phyloP scores from a whole-genome alignment of 2,329 filamentous ascomycete genomes.

The Coniochaeta sp. region DNA sequence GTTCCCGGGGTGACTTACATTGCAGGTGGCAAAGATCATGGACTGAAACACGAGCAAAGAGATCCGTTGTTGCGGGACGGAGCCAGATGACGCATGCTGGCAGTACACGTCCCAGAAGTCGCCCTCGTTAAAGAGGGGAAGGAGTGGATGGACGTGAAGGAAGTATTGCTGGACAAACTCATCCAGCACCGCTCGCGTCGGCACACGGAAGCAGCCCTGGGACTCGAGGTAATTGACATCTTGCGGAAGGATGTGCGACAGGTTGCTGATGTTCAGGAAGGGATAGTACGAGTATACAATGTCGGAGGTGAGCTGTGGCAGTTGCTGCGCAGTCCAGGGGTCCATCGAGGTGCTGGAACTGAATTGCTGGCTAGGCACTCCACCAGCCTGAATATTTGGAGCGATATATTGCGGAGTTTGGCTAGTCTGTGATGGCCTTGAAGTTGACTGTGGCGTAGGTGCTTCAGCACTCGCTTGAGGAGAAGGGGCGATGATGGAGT shows the following conservation, averaged over 20 bases:
- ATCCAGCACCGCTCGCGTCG: conserved; percentile 30
- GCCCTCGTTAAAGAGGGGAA: conserved; percentile 36
- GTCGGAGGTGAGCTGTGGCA: conserved; percentile 16
- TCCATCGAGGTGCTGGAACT: neutral
- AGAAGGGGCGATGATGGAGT: neutral
- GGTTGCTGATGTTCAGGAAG: conserved; percentile 29
- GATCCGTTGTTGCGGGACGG: conserved; percentile 16
- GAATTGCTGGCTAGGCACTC: neutral
- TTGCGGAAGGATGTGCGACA: conserved; percentile 30
- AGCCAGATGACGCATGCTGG: conserved; percentile 11
- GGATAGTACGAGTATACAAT: conserved; percentile 32
- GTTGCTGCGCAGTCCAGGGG: conserved; percentile 12
- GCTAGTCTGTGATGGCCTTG: neutral
- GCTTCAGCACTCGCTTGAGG: neutral
- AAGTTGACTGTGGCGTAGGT: neutral
- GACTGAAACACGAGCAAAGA: conserved; percentile 38
- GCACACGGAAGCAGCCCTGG: conserved; percentile 37
- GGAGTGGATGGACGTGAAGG: conserved; percentile 35
- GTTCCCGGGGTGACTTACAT: conserved; percentile 16
- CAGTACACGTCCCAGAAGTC: conserved; percentile 40
- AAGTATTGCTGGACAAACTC: conserved; percentile 42
- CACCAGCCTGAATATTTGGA: neutral
- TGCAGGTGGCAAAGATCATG: conserved; percentile 36
- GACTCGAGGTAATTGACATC: conserved; percentile 38
- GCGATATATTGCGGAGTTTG: neutral